phyloP scores from a whole-genome alignment of 225 moss, liverwort and hornwort species.

The Pleurozium schreberi region DNA sequence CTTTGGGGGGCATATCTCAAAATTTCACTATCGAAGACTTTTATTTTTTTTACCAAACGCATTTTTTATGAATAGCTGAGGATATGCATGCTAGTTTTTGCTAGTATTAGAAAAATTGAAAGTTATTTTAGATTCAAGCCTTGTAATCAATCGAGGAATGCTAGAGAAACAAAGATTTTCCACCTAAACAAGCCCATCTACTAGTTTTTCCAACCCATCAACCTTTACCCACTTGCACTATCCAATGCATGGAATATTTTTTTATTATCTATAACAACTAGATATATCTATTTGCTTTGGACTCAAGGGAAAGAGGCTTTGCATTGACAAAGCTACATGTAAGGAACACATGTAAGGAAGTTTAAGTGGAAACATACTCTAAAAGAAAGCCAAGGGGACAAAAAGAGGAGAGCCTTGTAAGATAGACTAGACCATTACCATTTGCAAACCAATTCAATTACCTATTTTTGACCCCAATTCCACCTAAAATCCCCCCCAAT shows the following conservation, averaged over 20 bases:
- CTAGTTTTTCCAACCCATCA: too few species aligned
- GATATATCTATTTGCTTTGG: not conserved
- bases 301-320: accelerated
- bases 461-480: too few species aligned
- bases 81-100: not conserved
- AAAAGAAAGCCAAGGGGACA: not conserved
- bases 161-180: not conserved
- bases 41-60: not conserved
- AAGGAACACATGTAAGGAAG: too few species aligned
- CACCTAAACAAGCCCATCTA: not conserved
- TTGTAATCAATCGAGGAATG: accelerated
- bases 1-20: not conserved
- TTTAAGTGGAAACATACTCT: not conserved
- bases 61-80: not conserved
- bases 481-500: too few species aligned
- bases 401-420: too few species aligned
- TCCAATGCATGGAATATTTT: not conserved
- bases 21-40: not conserved
- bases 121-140: too few species aligned
- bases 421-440: too few species aligned
- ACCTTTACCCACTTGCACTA: not conserved
- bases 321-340: not conserved
- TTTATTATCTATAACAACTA: not conserved
- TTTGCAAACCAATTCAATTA: too few species aligned
- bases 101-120: not conserved